Percentiles rank a stretch among this genome's conserved stretches.
These are phyloP conservation scores for Xerocomus nothofagi DNA, from an alignment of 1,284 basidiomycete species.

Conservation along the genomic window DNA sequence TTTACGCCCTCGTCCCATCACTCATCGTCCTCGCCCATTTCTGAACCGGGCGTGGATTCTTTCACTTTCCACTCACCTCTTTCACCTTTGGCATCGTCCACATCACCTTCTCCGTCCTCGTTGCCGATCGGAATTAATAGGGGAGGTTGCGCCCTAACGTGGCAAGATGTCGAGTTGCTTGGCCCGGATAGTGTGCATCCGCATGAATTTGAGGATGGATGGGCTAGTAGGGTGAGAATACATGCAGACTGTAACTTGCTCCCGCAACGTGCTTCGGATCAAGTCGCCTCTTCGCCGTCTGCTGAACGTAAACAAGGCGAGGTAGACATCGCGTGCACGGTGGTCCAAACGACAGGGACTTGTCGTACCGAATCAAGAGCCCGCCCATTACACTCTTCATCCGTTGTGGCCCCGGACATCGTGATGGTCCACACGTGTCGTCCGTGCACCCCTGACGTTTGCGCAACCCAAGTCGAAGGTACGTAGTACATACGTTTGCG, in stretches of 20 bases:
- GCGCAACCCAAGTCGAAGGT: slow-evolving; percentile 69
- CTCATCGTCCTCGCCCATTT: slow-evolving; percentile 22
- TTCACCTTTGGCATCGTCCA: slow-evolving; percentile 15
- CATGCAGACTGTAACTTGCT: slow-evolving; percentile 10
- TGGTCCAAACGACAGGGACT: slow-evolving; percentile 5
- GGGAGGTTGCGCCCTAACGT: slow-evolving; percentile 34
- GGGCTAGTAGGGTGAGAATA: slow-evolving; percentile 30
- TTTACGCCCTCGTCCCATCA: slow-evolving; percentile 18
- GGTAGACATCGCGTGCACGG: slow-evolving; percentile 1
- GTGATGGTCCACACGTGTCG: slow-evolving; percentile 59
- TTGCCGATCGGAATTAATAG: slow-evolving; percentile 9
- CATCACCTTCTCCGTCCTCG: slow-evolving; percentile 9
- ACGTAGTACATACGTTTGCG: slow-evolving; percentile 19
- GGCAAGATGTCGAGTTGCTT: slow-evolving; percentile 50
- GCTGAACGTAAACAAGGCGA: slow-evolving; percentile 5
- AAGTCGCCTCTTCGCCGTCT: neutral
- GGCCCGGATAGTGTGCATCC: slow-evolving; percentile 49
- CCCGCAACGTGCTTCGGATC: slow-evolving; percentile 9
- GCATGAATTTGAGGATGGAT: slow-evolving; percentile 46
- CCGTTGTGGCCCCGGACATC: slow-evolving; percentile 11
- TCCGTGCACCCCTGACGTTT: slow-evolving; percentile 59
- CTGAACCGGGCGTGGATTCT: slow-evolving; percentile 18
- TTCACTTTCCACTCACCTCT: slow-evolving; percentile 15
- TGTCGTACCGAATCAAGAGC: slow-evolving; percentile 7
- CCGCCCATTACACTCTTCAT: neutral